Base-by-base conservation (phyloP, 306 rosid species). In the Quercus rubra region DNA sequence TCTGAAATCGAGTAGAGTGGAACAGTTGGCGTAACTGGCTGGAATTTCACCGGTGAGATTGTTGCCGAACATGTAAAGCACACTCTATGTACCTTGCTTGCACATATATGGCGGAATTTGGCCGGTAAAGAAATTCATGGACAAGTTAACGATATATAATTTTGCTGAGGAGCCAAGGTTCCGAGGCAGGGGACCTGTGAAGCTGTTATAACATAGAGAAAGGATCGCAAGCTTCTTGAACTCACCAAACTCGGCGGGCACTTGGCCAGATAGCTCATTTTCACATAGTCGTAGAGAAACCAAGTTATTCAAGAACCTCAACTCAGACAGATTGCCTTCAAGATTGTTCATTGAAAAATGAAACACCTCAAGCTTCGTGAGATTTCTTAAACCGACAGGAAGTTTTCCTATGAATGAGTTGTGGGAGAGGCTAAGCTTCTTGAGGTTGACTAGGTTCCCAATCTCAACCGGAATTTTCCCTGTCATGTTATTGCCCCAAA, bases 71-170 rank as follows among this genome's bases (percentile, higher is more conserved):
- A 87, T 17, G 0, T 87, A 84, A 49, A 95, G 83, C n/a, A 18
- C 78, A 0, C 0, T 6, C 97, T 93, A 88, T 63, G 80, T 87
- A 54, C 98, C 93, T 70, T 57, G 81, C 3, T 68, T 84, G 71
- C 99, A 95, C 99, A 95, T 91, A 25, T 92, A 78, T 1, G 97
- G 93, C 9, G 98, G 99, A 76, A 95, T 89, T 15, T 87, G 66
- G 51, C 99, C 98, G 2, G 89, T 77, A 55, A 95, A 30, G 20
- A 80, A 78, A 76, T 95, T 95, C 75, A 89, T 94, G 6, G 99
- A 89, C 8, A 83, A 93, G 59, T 95, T 97, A 4, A 95, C 89
- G 88, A n/a, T 85, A 55, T 27, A 12, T 18, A 88, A 82, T 23
- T 83, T 76, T 0, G 96, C 31, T 97, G 87, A 91, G 5, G 93